phyloP scores from a whole-genome alignment of 1,284 basidiomycete genomes.

The Caloboletus firmus region DNA sequence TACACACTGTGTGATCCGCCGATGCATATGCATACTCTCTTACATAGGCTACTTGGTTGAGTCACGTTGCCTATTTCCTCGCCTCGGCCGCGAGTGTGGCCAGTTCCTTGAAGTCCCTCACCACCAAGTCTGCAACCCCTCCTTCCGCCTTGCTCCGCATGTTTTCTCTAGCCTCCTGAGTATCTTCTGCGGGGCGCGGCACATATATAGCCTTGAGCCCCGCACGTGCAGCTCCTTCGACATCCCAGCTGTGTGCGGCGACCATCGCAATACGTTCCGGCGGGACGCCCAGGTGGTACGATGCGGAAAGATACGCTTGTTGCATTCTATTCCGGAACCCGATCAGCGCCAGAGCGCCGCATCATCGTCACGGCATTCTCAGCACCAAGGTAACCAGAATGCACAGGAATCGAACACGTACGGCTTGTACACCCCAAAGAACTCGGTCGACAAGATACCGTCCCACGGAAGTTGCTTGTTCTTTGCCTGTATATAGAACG shows the following conservation, averaged over 20 bases:
- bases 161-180: constrained; percentile 21
- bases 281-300: constrained; percentile 49
- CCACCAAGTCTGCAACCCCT: constrained; percentile 51
- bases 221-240: constrained; percentile 49
- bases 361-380: too few relatives aligned
- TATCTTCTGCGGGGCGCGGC: constrained; percentile 47
- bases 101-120: constrained; percentile 44
- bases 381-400: background rate
- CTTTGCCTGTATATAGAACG: constrained; percentile 46
- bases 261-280: constrained; percentile 61
- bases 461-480: constrained; percentile 63
- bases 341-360: too few relatives aligned
- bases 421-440: constrained; percentile 65
- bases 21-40: too few relatives aligned
- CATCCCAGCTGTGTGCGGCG: constrained; percentile 60
- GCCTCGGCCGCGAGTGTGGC: constrained; percentile 28
- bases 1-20: too few relatives aligned
- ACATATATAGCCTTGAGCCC: constrained; percentile 63
- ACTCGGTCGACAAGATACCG: constrained; percentile 55
- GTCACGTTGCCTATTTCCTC: constrained; percentile 4
- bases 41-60: background rate
- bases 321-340: too few relatives aligned
- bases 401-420: constrained; percentile 36
- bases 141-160: constrained; percentile 45
- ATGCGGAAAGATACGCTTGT: constrained; percentile 47